A percentile compares a stretch with the other conserved stretches of the same genome.
Evolutionary conservation across 73 alveolate genomes (phyloP).

Genomic region (Paramecium sexaurelia): DNA sequence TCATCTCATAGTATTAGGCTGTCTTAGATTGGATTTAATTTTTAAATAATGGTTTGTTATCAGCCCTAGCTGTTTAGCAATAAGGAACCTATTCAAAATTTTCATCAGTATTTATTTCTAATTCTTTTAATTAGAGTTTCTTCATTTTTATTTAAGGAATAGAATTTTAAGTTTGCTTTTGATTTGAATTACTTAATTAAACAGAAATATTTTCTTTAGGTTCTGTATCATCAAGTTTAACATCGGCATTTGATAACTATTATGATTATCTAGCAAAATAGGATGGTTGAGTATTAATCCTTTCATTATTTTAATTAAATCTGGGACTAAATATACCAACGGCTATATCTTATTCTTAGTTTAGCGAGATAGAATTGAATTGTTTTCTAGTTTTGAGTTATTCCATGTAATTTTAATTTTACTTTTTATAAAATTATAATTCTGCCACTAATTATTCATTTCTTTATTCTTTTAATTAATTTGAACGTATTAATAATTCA

Average conservation of each 20-base stretch:
- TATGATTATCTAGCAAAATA: background rate
- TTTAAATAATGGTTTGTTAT: background rate
- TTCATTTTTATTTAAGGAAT: background rate
- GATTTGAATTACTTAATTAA: background rate
- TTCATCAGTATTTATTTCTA: background rate
- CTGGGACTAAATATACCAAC: slow-evolving; percentile 54
- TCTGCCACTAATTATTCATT: slow-evolving; percentile 52
- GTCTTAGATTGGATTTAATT: background rate
- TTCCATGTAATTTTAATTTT: slow-evolving; percentile 51
- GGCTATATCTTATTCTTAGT: slow-evolving; percentile 60
- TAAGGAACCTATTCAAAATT: background rate
- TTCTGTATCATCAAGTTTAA: background rate
- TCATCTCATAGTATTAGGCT: background rate
- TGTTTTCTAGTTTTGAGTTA: slow-evolving; percentile 57
- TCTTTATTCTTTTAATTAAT: slow-evolving; percentile 18
- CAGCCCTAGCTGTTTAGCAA: slow-evolving; percentile 27
- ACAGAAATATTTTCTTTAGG: background rate
- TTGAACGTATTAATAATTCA: slow-evolving; percentile 38
- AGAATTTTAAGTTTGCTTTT: background rate
- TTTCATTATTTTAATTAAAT: background rate
- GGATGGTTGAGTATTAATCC: background rate
- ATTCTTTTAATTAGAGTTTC: background rate
- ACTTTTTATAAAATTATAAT: slow-evolving; percentile 56
- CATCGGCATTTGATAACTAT: background rate
- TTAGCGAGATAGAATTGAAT: slow-evolving; percentile 22